These are phyloP conservation scores for Penicillium sp. DNA, from an alignment of 2,329 filamentous ascomycete species.

Conservation along the genomic window DNA sequence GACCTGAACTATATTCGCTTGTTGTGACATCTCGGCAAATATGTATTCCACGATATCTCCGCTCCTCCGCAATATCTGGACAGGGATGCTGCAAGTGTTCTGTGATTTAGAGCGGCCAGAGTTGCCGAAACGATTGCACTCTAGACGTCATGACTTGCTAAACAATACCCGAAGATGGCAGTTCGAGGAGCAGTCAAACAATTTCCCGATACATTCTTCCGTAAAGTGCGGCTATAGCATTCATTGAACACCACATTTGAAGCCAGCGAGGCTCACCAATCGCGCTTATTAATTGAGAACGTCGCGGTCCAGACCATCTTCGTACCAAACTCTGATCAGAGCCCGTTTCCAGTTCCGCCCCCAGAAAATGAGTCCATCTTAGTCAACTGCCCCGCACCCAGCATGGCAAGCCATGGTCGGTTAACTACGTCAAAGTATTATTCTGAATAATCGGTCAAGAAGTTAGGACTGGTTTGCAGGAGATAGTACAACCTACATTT, in stretches of 20 bases:
- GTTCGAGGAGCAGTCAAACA: neutral
- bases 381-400: no score
- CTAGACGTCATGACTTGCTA: neutral
- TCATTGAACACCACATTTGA: neutral
- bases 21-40: neutral
- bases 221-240: neutral
- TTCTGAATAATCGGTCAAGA: no score
- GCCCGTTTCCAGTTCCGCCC: no score
- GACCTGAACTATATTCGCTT: neutral
- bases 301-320: neutral
- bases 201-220: neutral
- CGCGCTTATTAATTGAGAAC: neutral
- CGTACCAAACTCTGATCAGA: no score
- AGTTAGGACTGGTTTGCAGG: no score
- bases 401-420: no score
- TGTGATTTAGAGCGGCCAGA: neutral
- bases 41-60: neutral
- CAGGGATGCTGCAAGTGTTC: neutral
- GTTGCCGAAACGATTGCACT: neutral
- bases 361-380: no score
- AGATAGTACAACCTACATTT: no score
- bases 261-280: neutral
- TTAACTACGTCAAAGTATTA: no score
- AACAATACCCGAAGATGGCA: neutral
- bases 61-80: no score